phyloP scores from a whole-genome alignment of 257 asterid species.

The Hygrophila difformis region DNA sequence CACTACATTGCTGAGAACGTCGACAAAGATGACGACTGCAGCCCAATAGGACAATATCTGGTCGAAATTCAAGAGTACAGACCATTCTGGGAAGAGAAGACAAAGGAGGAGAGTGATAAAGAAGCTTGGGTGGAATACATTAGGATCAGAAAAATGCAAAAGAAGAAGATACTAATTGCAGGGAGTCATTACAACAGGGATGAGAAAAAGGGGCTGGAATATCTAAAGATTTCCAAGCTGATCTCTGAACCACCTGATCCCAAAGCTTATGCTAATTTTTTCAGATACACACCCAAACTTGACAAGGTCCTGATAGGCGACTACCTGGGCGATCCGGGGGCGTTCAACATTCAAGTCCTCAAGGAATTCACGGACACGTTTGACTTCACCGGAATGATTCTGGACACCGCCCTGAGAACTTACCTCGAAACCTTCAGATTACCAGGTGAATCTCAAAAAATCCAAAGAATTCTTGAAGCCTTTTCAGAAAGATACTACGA shows the following conservation, averaged over 20 bases:
- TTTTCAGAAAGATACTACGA: constrained; percentile 89
- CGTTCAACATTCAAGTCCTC: constrained; percentile 61
- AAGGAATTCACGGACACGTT: constrained; percentile 71
- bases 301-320: constrained; percentile 77
- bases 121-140: constrained; percentile 62
- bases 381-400: constrained; percentile 63
- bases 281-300: constrained; percentile 56
- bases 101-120: constrained; percentile 30
- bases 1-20: constrained; percentile 76
- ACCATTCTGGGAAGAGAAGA: constrained; percentile 83
- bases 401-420: constrained; percentile 63
- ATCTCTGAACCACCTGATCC: constrained; percentile 67
- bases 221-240: constrained; percentile 47
- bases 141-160: constrained; percentile 67
- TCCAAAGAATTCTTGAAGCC: constrained; percentile 79
- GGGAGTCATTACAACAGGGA: constrained; percentile 81
- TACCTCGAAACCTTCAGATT: constrained; percentile 71
- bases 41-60: constrained; percentile 57
- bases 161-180: constrained; percentile 64
- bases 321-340: constrained; percentile 79
- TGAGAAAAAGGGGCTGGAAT: constrained; percentile 72
- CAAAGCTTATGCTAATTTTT: constrained; percentile 63
- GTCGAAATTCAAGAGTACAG: constrained; percentile 53
- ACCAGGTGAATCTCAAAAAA: constrained; percentile 92
- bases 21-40: constrained; percentile 60